These are phyloP conservation scores for Holtermanniella nyarrowii DNA, from an alignment of 768 basidiomycete genomes.

Conservation along the genomic window DNA sequence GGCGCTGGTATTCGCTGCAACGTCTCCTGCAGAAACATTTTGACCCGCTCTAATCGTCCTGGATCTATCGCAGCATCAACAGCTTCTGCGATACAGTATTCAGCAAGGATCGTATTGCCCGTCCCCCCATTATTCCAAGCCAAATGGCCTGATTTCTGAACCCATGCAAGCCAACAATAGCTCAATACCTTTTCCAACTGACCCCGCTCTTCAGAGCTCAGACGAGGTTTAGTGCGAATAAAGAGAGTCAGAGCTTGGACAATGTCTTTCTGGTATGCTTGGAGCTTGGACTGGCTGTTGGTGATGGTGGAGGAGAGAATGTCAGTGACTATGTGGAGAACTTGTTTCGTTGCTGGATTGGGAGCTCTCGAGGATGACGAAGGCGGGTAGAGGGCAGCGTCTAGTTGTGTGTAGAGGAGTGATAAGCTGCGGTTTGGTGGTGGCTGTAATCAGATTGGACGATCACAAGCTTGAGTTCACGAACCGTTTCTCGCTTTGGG, in stretches of 20 bases:
- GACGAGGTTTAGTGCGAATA: background rate
- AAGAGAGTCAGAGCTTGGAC: background rate
- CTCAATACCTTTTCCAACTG: background rate
- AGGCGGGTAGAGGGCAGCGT: background rate
- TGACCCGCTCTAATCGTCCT: background rate
- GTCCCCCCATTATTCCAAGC: no score
- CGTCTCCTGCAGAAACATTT: background rate
- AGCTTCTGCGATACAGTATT: background rate
- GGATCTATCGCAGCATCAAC: background rate
- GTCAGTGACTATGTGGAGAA: background rate
- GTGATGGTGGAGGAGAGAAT: background rate
- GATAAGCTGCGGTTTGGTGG: background rate
- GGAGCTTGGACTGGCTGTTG: background rate
- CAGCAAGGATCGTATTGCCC: no score
- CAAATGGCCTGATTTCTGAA: no score
- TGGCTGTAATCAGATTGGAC: no score
- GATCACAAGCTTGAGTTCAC: no score
- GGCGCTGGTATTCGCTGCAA: background rate
- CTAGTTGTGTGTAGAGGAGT: background rate
- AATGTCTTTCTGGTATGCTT: background rate
- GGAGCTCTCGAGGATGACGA: background rate
- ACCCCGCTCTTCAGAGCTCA: background rate
- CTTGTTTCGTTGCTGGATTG: background rate
- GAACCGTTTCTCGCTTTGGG: no score
- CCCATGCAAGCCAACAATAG: background rate